These are phyloP conservation scores for Sonneratia caseolaris DNA, from an alignment of 345 rosid species.

Conservation along the genomic window DNA sequence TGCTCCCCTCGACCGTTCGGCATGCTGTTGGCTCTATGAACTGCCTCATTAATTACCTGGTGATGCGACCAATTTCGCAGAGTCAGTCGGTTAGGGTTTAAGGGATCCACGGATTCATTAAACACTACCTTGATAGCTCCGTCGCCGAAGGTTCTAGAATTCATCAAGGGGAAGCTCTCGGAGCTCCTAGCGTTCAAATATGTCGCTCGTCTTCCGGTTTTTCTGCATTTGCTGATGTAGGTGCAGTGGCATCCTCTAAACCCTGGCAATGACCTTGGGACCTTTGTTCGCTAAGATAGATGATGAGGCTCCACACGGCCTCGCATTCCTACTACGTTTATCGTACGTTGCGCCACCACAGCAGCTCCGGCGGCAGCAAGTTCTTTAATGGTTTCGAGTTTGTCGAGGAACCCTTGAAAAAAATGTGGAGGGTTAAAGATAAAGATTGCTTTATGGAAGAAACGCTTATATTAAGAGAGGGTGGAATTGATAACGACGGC, in stretches of 20 bases:
- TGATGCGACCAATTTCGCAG: too few relatives aligned
- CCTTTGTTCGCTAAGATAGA: background rate
- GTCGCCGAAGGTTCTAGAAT: too few relatives aligned
- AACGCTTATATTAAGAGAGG: constrained; percentile 15
- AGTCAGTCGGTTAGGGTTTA: too few relatives aligned
- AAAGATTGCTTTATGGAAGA: constrained; percentile 20
- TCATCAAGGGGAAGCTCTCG: too few relatives aligned
- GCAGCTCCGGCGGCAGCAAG: background rate
- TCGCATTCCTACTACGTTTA: background rate
- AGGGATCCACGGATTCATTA: too few relatives aligned
- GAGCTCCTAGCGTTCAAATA: too few relatives aligned
- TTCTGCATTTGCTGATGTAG: too few relatives aligned
- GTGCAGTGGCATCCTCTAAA: background rate
- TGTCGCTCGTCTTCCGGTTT: too few relatives aligned
- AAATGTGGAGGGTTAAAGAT: constrained; percentile 29
- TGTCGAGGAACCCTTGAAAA: constrained; percentile 49
- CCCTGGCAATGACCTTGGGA: background rate
- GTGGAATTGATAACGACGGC: constrained; percentile 10
- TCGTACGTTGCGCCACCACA: background rate
- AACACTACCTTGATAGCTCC: too few relatives aligned
- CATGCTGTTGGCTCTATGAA: too few relatives aligned
- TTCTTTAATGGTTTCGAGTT: constrained; percentile 26
- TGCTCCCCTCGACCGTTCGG: too few relatives aligned
- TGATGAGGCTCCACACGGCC: background rate
- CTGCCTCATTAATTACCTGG: too few relatives aligned